A percentile compares a stretch with the other conserved stretches of the same genome.
Conservation (phyloP, 305 asterid genomes). For the Petunia hybrid region DNA sequence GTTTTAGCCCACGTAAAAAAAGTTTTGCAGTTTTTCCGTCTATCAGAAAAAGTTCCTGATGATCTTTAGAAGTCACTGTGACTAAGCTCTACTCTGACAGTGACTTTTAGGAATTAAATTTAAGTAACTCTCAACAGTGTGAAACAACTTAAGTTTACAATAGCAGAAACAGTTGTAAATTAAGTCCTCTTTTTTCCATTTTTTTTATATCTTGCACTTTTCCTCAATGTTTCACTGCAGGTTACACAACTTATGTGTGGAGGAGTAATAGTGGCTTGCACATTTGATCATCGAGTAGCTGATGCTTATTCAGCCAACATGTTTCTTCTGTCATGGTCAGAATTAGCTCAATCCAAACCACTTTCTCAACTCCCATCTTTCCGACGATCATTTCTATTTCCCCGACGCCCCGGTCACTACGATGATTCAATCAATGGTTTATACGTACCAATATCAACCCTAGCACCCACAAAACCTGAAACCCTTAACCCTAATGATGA, state of each 20-base stretch:
- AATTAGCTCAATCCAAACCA: conserved; percentile 52
- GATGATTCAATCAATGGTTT: conserved; percentile 44
- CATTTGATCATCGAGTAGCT: conserved; percentile 65
- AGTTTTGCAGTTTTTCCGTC: too few relatives aligned
- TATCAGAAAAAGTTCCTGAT: too few relatives aligned
- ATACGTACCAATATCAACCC: conserved; percentile 48
- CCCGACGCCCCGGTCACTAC: conserved; percentile 52
- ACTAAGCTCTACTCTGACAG: too few relatives aligned
- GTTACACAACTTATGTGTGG: conserved; percentile 47
- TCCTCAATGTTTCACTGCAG: conserved; percentile 3
- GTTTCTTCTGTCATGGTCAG: conserved; percentile 73
- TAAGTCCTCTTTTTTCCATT: not conserved
- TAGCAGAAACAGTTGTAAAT: not conserved
- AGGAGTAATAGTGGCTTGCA: conserved; percentile 43
- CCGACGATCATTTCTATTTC: conserved; percentile 57
- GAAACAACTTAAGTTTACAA: not conserved
- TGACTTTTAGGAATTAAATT: not conserved
- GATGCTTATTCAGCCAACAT: conserved; percentile 79
- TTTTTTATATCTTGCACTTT: not conserved
- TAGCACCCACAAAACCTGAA: conserved; percentile 33
- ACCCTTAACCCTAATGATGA: not conserved
- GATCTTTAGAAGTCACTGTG: too few relatives aligned
- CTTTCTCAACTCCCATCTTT: conserved; percentile 57
- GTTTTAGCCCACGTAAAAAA: too few relatives aligned
- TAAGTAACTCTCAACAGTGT: not conserved